Evolutionary conservation across 1,284 basidiomycete genomes (phyloP).

Genomic region (Bondarzewia mesenterica): DNA sequence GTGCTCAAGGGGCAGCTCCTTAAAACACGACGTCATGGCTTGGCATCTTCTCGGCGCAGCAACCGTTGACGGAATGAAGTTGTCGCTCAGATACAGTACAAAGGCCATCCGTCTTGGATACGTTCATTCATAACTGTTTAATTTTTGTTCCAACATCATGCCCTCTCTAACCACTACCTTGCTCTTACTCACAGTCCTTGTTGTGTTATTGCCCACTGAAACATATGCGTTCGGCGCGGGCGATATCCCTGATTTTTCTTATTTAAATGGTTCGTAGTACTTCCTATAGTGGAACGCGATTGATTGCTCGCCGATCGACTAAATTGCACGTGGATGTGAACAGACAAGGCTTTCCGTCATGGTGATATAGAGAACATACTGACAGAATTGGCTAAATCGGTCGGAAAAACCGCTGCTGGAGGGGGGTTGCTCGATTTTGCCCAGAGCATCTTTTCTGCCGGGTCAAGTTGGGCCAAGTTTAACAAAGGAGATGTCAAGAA

Average conservation of each 20-base stretch:
- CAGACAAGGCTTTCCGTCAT: conserved; percentile 68
- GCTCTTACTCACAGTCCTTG: conserved; percentile 4
- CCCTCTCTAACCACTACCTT: conserved; percentile 9
- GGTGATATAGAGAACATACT: conserved; percentile 66
- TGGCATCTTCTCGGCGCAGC: conserved; percentile 8
- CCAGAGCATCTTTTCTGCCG: conserved; percentile 34
- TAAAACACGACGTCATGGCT: conserved; percentile 1
- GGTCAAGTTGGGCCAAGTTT: conserved; percentile 50
- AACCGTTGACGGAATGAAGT: not conserved
- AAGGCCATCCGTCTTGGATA: conserved; percentile 7
- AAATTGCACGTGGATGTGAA: conserved; percentile 1
- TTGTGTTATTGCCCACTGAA: conserved; percentile 37
- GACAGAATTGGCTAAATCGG: conserved; percentile 45
- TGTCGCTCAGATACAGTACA: not conserved
- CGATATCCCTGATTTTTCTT: conserved; percentile 55
- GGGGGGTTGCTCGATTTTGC: conserved; percentile 43
- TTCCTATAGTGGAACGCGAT: conserved; percentile 1
- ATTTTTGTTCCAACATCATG: conserved; percentile 5
- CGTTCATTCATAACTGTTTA: not conserved
- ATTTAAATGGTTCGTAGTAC: conserved; percentile 38
- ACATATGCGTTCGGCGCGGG: conserved; percentile 52
- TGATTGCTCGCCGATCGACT: conserved; percentile 6
- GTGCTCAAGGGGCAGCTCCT: not conserved
- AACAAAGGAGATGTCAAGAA: conserved; percentile 49
- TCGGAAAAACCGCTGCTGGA: conserved; percentile 36